Evolutionary conservation across 164 flowering plant genomes (phyloP).

Genomic region (Aristolochia californica): DNA sequence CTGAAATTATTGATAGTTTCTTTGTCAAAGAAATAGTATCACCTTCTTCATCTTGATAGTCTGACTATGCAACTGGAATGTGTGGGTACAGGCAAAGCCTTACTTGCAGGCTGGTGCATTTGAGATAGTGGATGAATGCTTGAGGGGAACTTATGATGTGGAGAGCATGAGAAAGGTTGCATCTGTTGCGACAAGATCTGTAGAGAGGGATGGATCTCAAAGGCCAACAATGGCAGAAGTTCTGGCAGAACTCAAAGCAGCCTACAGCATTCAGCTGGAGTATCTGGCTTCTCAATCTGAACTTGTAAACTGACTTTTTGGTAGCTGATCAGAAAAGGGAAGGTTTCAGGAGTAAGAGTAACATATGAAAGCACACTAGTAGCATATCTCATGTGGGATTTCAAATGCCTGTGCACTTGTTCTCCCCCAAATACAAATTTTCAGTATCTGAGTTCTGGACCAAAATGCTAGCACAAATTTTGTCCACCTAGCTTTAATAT

Average conservation of each 20-base stretch:
- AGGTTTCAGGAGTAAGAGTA: too few species aligned
- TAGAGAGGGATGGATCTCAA: conserved; percentile 67
- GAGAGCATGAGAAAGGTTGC: conserved; percentile 73
- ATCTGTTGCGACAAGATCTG: conserved; percentile 51
- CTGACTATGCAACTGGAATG: not conserved
- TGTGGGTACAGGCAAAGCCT: conserved; percentile 70
- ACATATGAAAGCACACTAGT: too few species aligned
- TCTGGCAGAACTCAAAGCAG: conserved; percentile 61
- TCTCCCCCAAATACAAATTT: too few species aligned
- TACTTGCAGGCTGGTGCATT: conserved; percentile 80
- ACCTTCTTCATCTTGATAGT: not conserved
- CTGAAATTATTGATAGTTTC: not conserved
- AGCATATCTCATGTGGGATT: too few species aligned
- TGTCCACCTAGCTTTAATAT: too few species aligned
- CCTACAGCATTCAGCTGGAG: conserved; percentile 65
- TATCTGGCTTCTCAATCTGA: conserved; percentile 37
- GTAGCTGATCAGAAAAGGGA: not conserved
- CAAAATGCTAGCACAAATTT: too few species aligned
- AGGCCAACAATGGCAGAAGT: conserved; percentile 71
- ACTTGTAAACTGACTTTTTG: not conserved
- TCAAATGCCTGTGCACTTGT: too few species aligned
- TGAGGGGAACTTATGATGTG: conserved; percentile 48
- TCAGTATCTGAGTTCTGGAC: too few species aligned
- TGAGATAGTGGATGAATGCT: conserved; percentile 65
- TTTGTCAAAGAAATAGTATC: not conserved